Percentiles rank a stretch among this genome's conserved stretches.
phyloP scores from a whole-genome alignment of 805 yeast genomes.

The Ogataea sp. region DNA sequence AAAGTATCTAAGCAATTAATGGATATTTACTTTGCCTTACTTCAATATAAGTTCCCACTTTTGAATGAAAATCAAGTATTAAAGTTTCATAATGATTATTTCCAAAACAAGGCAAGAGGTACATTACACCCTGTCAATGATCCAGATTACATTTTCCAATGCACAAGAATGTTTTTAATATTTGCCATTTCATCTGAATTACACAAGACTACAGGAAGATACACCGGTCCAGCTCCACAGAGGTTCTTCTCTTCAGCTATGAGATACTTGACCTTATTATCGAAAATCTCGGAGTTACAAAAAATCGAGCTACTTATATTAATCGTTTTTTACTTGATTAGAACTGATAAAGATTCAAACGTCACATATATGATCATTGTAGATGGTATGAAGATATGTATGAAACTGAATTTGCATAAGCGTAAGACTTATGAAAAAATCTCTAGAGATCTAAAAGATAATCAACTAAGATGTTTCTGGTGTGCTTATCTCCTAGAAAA shows the following conservation, averaged over 20 bases:
- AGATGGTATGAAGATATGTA: slow-evolving; percentile 43
- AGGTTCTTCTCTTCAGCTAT: slow-evolving; percentile 53
- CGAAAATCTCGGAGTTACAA: slow-evolving; percentile 31
- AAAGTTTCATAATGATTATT: slow-evolving; percentile 41
- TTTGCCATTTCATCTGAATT: slow-evolving; percentile 44
- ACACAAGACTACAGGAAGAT: slow-evolving; percentile 48
- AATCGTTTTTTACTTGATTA: slow-evolving; percentile 44
- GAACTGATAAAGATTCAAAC: slow-evolving; percentile 54
- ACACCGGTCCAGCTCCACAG: slow-evolving; percentile 45
- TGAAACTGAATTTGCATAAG: slow-evolving; percentile 28
- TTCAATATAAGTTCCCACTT: slow-evolving; percentile 51
- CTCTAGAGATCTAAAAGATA: slow-evolving; percentile 20
- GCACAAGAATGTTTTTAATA: slow-evolving; percentile 49
- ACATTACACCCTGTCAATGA: slow-evolving; percentile 11
- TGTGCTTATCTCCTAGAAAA: slow-evolving; percentile 55
- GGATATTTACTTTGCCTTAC: slow-evolving; percentile 46
- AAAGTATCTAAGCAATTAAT: slow-evolving; percentile 40
- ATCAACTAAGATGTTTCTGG: slow-evolving; percentile 53
- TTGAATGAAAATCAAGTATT: slow-evolving; percentile 44
- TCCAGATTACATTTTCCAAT: slow-evolving; percentile 40
- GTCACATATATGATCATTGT: slow-evolving; percentile 44
- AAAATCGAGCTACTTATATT: slow-evolving; percentile 46
- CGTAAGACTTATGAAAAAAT: slow-evolving; percentile 25
- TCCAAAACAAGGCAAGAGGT: slow-evolving; percentile 19
- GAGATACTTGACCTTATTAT: slow-evolving; percentile 42